These are phyloP conservation scores for Neurospora discreta DNA, from an alignment of 495 filamentous ascomycete species.

Conservation along the genomic window DNA sequence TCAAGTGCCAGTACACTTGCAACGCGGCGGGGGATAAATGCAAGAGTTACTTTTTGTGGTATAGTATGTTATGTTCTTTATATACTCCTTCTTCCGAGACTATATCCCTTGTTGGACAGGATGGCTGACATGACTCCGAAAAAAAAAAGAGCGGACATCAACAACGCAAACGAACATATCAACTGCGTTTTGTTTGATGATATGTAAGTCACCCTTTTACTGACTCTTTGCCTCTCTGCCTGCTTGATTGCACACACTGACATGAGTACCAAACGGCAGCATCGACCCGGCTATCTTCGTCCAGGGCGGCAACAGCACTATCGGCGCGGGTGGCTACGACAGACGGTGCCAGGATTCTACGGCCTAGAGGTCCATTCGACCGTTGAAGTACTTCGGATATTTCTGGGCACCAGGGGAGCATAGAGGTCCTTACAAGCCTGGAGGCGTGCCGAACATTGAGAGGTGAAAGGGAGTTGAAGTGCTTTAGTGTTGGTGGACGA, in stretches of 20 bases:
- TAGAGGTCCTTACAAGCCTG: background rate
- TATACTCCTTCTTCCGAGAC: background rate
- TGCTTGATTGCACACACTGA: background rate
- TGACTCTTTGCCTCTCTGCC: background rate
- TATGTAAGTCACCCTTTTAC: constrained; percentile 13
- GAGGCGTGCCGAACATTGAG: background rate
- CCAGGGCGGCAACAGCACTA: constrained; percentile 4
- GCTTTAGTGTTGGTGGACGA: background rate
- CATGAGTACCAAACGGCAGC: constrained; percentile 1
- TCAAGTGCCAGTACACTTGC: constrained; percentile 28
- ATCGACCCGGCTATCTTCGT: constrained; percentile 12
- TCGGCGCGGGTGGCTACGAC: constrained; percentile 18
- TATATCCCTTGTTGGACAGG: background rate
- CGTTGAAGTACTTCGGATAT: background rate
- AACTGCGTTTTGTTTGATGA: constrained; percentile 24
- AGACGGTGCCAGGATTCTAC: constrained; percentile 6
- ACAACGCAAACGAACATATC: constrained; percentile 10
- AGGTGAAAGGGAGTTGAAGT: background rate
- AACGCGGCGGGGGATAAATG: constrained; percentile 15
- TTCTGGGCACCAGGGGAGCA: background rate
- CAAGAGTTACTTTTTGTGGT: constrained; percentile 21
- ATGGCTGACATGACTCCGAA: background rate
- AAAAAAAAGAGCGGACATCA: constrained; percentile 2
- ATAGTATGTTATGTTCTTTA: constrained; percentile 12
- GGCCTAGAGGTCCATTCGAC: background rate